Base-by-base conservation (phyloP, 2,329 filamentous ascomycete genomes). In the Talaromyces sp. region DNA sequence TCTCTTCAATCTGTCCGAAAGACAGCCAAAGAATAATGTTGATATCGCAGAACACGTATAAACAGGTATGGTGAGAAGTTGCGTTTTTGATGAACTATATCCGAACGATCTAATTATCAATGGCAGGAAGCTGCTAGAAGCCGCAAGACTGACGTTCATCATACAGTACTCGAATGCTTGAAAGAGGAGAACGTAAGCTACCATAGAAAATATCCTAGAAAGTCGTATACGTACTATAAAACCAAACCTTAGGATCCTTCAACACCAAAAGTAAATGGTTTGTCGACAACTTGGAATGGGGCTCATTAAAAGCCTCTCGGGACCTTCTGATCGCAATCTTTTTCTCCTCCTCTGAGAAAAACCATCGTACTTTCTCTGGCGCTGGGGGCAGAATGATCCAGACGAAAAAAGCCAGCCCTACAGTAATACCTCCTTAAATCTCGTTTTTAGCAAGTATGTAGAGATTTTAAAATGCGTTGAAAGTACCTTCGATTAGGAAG, bases 401-500 rank as follows among this genome's bases (percentile, higher is more conserved):
- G 19, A 58, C 57, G 8, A 58, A 28, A 36, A 58, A 52, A 17
- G 22, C 57, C 39, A 49, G 32, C n/a, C 55, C 55, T 6, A 57
- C 36, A 32, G 55, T 30, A 6, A 57, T n/a, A 30, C 47, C 42
- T 57, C 55, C 55, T 57, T 19, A 22, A 22, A 22, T 22, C 22
- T 22, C 22, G 22, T 22, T 22, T 22, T 22, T 22, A 22, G 22
- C 22, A 22, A 22, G 22, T 22, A 22, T 22, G 22, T 22, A 22
- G 22, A 22, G 22, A 22, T 22, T 22, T 22, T 22, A 19, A 19
- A 47, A 47, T 47, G 17, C 8, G 10, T 47, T 47, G 15, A 22
- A 47, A n/a, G 42, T 47, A 55, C 67, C 68, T 59, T 69, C 61
- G 32, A 67, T 61, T 4, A 68, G 39, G 15, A 68, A 63, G 13